Percentiles rank a stretch among this genome's conserved stretches.
Evolutionary conservation across 805 yeast genomes (phyloP).

Genomic region (Candida orba): DNA sequence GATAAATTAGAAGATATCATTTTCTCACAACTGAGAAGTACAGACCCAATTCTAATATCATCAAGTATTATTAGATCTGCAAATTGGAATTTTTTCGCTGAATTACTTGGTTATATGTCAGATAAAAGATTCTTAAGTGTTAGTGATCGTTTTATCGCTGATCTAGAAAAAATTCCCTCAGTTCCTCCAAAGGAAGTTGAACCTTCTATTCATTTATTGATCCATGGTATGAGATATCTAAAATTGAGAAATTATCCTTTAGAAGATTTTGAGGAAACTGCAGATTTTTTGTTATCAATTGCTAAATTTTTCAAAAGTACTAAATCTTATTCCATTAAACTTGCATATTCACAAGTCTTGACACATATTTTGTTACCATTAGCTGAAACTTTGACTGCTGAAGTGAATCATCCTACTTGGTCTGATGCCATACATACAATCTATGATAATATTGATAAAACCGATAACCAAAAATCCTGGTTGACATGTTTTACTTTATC

Average conservation of each 20-base stretch:
- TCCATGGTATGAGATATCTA: conserved; percentile 88
- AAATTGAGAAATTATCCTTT: conserved; percentile 77
- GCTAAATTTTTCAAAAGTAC: conserved; percentile 74
- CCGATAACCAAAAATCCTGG: conserved; percentile 53
- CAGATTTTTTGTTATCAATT: conserved; percentile 79
- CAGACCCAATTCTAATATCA: conserved; percentile 68
- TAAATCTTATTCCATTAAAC: conserved; percentile 54
- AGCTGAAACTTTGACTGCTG: conserved; percentile 85
- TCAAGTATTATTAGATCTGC: conserved; percentile 75
- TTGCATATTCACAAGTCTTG: conserved; percentile 82
- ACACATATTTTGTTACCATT: conserved; percentile 69
- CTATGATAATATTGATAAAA: conserved; percentile 40
- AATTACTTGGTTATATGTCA: conserved; percentile 85
- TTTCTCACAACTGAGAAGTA: conserved; percentile 78
- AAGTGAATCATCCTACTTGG: conserved; percentile 95
- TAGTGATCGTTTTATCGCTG: conserved; percentile 89
- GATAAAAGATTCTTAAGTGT: conserved; percentile 77
- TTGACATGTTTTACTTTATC: conserved; percentile 57
- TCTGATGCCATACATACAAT: conserved; percentile 66
- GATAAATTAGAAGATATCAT: conserved; percentile 88
- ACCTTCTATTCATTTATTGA: conserved; percentile 61
- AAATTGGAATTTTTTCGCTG: conserved; percentile 90
- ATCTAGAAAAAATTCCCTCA: conserved; percentile 73
- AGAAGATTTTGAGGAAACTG: conserved; percentile 87
- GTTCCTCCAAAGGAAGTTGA: conserved; percentile 42